Base-by-base conservation (phyloP, 2,329 filamentous ascomycete genomes). In the Colletotrichum phormii region DNA sequence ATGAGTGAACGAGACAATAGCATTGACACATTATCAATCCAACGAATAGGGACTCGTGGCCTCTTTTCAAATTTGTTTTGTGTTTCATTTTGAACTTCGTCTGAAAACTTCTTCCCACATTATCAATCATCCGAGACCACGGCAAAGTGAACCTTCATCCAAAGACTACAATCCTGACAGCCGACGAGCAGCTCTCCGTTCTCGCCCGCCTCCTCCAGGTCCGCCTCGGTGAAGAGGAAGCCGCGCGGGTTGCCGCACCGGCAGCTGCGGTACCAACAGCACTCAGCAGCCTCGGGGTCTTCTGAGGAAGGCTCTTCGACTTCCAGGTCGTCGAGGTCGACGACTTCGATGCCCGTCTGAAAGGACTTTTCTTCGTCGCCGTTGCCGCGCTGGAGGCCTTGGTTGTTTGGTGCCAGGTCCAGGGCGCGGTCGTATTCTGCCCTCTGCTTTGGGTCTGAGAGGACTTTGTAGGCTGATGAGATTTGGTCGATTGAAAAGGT, bases 91-190 rank as follows among this genome's bases (percentile, higher is more conserved):
- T 24, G 5, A 12, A 49, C 5, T n/a, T 24, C 18, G 49, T 37
- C 42, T 54, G 24, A 24, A 24, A 24, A 26, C 6, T 24, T 9
- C 11, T 26, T 26, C 42, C 35, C 35, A 42, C 26, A 42, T 8
- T 18, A n/a, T 71, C 22, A 71, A 11, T 71, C 71, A 9, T 83
- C 80, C 13, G 84, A 86, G 33, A 90, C 80, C 15, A 91, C 85
- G 9, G 88, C 89, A 83, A 92, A 93, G 63, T 90, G 86, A 49
- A 93, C 89, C 68, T 87, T 87, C 64, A 93, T 79, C 90, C 90
- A 93, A 58, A 93, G 82, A 78, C 91, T 93, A 75, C 91, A 93
- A 76, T 92, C 91, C 68, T 85, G 84, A 77, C 91, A 93, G 12
- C 89, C 91, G 53, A 93, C 90, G 79, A 92, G 85, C 59, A 93